Evolutionary conservation across 208 protist species (phyloP).

Genomic region (Trypanosoma brucei): DNA sequence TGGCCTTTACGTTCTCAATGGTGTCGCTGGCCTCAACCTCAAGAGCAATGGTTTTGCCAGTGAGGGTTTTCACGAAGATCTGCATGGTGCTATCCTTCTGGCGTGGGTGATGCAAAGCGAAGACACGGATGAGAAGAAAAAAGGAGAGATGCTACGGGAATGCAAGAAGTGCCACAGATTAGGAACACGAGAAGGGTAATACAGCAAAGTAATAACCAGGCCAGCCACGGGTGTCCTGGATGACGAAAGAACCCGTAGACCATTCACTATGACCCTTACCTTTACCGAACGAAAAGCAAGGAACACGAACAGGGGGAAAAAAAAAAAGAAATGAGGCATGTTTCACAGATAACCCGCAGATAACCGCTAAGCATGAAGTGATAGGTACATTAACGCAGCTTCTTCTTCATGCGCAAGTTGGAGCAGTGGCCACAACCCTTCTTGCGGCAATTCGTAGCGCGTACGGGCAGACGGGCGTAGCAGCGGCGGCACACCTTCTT

Average conservation of each 20-base stretch:
- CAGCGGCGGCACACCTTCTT: constrained; percentile 99
- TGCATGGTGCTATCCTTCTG: constrained; percentile 59
- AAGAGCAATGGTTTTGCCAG: constrained; percentile 98
- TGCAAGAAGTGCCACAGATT: too few species aligned
- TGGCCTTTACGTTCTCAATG: constrained; percentile 94
- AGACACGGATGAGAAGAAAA: constrained; percentile 9
- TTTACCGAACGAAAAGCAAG: too few species aligned
- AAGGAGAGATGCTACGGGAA: constrained; percentile 3
- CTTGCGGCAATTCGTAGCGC: constrained; percentile 99
- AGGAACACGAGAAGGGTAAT: too few species aligned
- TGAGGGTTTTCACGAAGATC: constrained; percentile 96
- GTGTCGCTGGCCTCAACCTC: constrained; percentile 96
- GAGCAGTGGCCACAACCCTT: constrained; percentile 99
- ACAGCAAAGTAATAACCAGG: too few species aligned
- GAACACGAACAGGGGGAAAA: background rate
- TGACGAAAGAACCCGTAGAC: too few species aligned
- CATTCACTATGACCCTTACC: too few species aligned
- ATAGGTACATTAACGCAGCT: constrained; percentile 94
- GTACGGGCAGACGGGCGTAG: constrained; percentile 97
- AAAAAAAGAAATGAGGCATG: background rate
- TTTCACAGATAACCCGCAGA: constrained; percentile 9
- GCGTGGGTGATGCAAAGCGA: background rate
- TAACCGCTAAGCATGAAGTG: constrained; percentile 1
- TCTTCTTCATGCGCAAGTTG: constrained; percentile 99
- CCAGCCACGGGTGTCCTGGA: too few species aligned